Base-by-base conservation (phyloP, 305 asterid species). In the Rubia peregrina region DNA sequence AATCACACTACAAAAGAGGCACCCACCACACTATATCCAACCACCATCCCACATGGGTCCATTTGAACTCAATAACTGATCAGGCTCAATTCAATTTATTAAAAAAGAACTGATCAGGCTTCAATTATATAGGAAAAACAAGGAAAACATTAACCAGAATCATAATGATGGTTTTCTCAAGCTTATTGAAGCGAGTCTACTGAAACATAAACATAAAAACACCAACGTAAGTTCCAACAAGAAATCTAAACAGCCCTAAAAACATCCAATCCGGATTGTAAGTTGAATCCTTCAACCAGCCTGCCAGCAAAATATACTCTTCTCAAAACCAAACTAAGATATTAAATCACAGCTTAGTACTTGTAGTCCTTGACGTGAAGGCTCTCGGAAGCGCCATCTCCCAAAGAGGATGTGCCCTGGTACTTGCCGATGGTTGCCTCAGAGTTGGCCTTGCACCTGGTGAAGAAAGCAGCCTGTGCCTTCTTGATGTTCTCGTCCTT, bases 361-460 rank as follows among this genome's bases (percentile, higher is more conserved):
- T 81, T 84, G 75, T 84, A 84, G 75, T 77, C 83, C 80, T 81
- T 79, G 48, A 84, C 85, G 51, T 84, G 89, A 61, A 85, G 87
- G 82, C 84, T 79, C 78, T 85, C 89, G 0, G 83, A 75, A 30
- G 89, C 87, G 60, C 85, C 87, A 43, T 75, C 89, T 0, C 77
- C 48, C 72, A 80, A 70, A n/a, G 79, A 61, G 33, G 79, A 62
- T 51, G 82, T 59, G 11, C 89, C 89, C 13, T 33, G 67, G 63
- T 85, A 85, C 65, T 75, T 77, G 9, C 87, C 89, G 0, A 85
- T 84, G 13, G 84, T 83, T 13, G 89, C 89, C 68, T 79, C 85
- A 11, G 89, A 85, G 77, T 85, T 85, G 68, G 83, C 87, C 76
- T 85, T 85, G 81, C 84, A 79, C 84, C 89, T 75, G 16, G 79